Evolutionary conservation across 2,329 filamentous ascomycete species (phyloP), one percentile per base, ranked within the genome.

Genomic region (Sporothrix globosa): DNA sequence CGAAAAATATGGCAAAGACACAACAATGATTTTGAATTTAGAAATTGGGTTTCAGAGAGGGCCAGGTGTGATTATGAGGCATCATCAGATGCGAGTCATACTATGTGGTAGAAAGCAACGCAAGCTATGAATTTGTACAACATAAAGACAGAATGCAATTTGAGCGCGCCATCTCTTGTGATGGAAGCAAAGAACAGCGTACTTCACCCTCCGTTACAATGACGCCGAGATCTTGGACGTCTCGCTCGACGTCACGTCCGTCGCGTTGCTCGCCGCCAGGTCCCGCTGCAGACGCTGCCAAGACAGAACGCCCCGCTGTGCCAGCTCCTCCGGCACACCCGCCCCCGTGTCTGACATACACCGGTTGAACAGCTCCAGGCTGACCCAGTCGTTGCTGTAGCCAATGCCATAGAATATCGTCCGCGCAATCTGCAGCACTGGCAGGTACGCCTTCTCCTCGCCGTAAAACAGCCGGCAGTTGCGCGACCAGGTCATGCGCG

Each of bases 401-500:
- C 86, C 87, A 17, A 88, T 78, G 7, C 85, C 84, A 30, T 84
- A 80, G 54, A 88, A 77, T 65, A 90, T 83, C 0, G 85, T 83
- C 67, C 81, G 79, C 4, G 85, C 78, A 4, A 90, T 83, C 39
- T 85, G 81, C 68, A 82, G 76, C 0, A 88, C 82, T 0, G 88
- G 88, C 14, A 91, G 76, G 77, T 90, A 90, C 0, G 83, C 88
- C 6, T 19, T 81, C 70, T 83, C 79, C 74, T 90, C 87, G 68
- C 86, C 86, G 48, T 88, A 84, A 75, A 89, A 90, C 0, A 88
- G 76, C 14, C 88, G 80, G 60, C 85, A 87, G 75, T 90, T 90
- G 27, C 88, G 79, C 48, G 84, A 87, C 88, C 88, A 90, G 69
- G 81, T 87, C 88, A 90, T 90, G 1, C 87, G 79, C 2, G 84